phyloP scores from a whole-genome alignment of 371 early-diverging fungal genomes.

The Thermomucor indicae-seudaticae region DNA sequence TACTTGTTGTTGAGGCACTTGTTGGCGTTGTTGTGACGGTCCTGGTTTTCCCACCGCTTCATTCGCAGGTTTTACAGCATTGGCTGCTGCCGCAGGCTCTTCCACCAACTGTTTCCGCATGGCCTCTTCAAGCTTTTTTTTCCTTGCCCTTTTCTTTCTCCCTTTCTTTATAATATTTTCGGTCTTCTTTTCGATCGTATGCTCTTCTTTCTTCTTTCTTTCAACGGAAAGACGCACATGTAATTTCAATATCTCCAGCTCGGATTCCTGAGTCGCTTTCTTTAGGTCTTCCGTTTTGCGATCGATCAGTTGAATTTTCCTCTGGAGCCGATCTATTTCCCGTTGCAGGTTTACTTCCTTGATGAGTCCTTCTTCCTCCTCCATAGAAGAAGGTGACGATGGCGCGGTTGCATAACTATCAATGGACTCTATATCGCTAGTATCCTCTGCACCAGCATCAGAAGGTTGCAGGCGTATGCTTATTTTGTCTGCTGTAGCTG shows the following conservation, averaged over 20 bases:
- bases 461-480: no score
- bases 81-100: no score
- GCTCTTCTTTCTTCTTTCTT: constrained; percentile 2
- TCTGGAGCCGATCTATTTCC: constrained; percentile 6
- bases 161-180: not conserved
- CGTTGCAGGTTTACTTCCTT: constrained; percentile 3
- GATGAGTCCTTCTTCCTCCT: constrained; percentile 6
- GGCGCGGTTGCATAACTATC: constrained; percentile 9
- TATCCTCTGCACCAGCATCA: not conserved
- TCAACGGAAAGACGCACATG: constrained; percentile 7
- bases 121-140: not conserved
- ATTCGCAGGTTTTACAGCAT: no score
- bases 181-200: not conserved
- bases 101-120: no score
- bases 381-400: not conserved
- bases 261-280: not conserved
- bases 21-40: not conserved
- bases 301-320: not conserved
- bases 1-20: not conserved
- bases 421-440: constrained; percentile 4
- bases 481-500: no score
- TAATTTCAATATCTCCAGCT: constrained; percentile 7
- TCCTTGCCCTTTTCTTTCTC: not conserved
- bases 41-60: no score
- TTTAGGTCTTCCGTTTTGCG: not conserved